Conservation (phyloP, 257 asterid species). For the Solanum habrochaites region DNA sequence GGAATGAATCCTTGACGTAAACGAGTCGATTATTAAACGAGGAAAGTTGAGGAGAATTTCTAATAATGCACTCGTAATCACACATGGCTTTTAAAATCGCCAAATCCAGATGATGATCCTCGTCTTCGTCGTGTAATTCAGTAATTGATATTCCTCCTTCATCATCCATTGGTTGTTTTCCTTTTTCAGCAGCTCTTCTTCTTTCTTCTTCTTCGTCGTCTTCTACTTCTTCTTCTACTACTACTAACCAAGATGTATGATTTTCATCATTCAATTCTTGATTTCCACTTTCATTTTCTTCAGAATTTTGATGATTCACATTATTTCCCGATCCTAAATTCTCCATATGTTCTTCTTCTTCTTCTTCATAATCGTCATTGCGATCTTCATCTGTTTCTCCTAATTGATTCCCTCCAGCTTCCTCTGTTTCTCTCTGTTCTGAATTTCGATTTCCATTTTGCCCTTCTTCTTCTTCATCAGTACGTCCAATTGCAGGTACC, state of each 20-base stretch:
- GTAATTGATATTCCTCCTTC: neutral
- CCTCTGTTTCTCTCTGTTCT: neutral
- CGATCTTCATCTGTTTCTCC: neutral
- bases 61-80: neutral
- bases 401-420: neutral
- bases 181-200: neutral
- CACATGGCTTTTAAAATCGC: neutral
- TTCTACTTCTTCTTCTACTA: neutral
- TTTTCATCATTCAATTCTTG: neutral
- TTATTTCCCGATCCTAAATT: neutral
- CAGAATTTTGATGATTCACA: neutral
- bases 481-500: neutral
- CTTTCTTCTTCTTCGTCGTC: neutral
- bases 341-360: neutral
- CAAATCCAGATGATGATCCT: neutral
- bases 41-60: neutral
- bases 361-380: neutral
- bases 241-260: neutral
- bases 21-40: neutral
- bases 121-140: neutral
- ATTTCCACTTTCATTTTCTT: neutral
- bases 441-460: neutral
- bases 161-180: neutral
- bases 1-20: neutral
- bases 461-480: neutral